Evolutionary conservation across 2,329 filamentous ascomycete genomes (phyloP).

Genomic region (Chaetomium strumarium): DNA sequence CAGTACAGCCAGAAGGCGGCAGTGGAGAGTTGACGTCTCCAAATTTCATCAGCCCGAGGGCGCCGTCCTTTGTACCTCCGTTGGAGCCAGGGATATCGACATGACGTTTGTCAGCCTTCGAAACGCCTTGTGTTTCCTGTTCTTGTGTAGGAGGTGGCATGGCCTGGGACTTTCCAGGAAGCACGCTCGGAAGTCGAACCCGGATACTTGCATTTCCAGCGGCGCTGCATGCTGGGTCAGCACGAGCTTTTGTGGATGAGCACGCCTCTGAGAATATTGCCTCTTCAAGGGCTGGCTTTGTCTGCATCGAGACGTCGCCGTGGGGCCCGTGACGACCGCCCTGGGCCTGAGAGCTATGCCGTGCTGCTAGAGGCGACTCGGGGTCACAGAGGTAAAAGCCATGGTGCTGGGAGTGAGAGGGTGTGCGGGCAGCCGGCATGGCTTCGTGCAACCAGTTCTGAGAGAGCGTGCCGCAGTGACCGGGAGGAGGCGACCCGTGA

Average conservation of each 20-base stretch:
- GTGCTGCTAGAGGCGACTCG: too few species aligned
- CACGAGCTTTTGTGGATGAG: too few species aligned
- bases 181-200: background rate
- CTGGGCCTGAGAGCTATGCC: background rate
- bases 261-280: background rate
- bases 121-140: background rate
- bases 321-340: too few species aligned
- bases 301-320: background rate
- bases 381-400: background rate
- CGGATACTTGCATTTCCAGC: background rate
- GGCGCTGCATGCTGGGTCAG: background rate
- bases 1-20: background rate
- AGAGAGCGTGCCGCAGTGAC: background rate
- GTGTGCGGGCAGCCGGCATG: background rate
- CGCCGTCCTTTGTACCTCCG: background rate
- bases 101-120: background rate
- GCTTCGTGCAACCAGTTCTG: background rate
- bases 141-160: background rate
- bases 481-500: background rate
- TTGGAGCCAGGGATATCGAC: background rate
- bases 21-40: background rate
- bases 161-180: background rate
- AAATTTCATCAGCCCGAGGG: conserved; percentile 1
- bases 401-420: background rate
- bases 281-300: background rate